phyloP scores from a whole-genome alignment of 441 rosid species.

The Metrosideros polymorpha region DNA sequence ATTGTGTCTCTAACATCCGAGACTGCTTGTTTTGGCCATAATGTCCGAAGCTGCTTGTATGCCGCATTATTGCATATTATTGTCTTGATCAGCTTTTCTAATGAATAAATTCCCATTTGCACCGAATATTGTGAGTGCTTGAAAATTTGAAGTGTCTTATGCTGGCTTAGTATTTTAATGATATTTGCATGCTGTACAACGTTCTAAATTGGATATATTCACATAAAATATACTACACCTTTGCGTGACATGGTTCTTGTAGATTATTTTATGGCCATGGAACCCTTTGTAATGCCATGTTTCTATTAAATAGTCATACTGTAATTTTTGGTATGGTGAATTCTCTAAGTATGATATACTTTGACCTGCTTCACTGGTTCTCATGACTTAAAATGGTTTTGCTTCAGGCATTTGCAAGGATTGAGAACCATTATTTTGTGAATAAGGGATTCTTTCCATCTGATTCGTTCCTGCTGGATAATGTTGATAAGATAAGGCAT shows the following conservation, averaged over 20 bases:
- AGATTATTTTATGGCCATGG: background rate
- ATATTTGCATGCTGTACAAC: background rate
- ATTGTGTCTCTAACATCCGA: background rate
- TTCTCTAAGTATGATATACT: background rate
- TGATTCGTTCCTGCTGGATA: conserved; percentile 72
- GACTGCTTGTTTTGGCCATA: background rate
- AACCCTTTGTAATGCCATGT: background rate
- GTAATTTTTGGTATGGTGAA: background rate
- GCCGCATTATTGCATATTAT: background rate
- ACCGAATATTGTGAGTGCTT: background rate
- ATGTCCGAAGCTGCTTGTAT: background rate
- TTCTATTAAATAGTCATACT: background rate
- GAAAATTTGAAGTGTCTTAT: background rate
- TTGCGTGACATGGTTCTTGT: background rate
- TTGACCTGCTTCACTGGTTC: background rate
- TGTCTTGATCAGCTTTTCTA: background rate
- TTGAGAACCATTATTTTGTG: conserved; percentile 82
- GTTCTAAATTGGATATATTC: background rate
- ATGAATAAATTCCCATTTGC: background rate
- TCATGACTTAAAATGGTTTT: background rate
- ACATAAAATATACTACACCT: background rate
- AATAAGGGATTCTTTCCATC: conserved; percentile 76
- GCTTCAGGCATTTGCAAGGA: conserved; percentile 95
- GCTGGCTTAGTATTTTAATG: background rate
- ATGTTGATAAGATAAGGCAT: conserved; percentile 77